Conservation (phyloP, 495 filamentous ascomycete genomes). For the Jackrogersella multiformis region DNA sequence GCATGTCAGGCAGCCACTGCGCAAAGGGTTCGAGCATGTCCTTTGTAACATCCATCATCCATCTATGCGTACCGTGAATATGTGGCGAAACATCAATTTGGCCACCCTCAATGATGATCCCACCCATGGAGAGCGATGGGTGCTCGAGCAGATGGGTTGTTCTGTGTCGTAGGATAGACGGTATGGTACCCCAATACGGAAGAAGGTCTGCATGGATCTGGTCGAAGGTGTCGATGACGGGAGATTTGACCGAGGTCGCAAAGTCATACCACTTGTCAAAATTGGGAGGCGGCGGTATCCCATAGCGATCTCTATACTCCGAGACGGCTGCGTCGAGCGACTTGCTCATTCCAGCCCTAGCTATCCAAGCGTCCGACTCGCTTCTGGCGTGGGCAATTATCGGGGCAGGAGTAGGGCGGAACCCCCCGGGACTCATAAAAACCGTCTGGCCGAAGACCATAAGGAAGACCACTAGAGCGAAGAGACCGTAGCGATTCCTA, state of each 20-base stretch:
- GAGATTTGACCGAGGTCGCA: conserved; percentile 67
- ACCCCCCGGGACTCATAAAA: conserved; percentile 27
- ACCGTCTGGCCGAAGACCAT: conserved; percentile 27
- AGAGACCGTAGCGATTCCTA: conserved; percentile 36
- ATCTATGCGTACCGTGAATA: conserved; percentile 42
- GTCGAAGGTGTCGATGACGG: conserved; percentile 78
- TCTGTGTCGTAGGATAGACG: conserved; percentile 64
- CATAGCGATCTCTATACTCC: conserved; percentile 66
- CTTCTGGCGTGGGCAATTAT: conserved; percentile 60
- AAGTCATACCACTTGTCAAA: conserved; percentile 81
- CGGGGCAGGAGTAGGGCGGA: conserved; percentile 23
- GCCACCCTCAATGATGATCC: conserved; percentile 59
- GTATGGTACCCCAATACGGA: conserved; percentile 76
- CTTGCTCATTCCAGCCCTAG: conserved; percentile 55
- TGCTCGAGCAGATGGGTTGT: conserved; percentile 44
- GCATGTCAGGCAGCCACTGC: conserved; percentile 79
- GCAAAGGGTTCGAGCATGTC: conserved; percentile 74
- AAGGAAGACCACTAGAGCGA: conserved; percentile 29
- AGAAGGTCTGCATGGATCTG: conserved; percentile 73
- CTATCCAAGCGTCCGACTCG: conserved; percentile 54
- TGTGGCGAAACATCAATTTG: conserved; percentile 50
- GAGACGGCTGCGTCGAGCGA: conserved; percentile 61
- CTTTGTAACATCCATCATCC: conserved; percentile 68
- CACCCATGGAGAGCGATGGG: conserved; percentile 43
- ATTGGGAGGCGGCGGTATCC: conserved; percentile 66